A percentile compares a stretch with the other conserved stretches of the same genome.
These are phyloP conservation scores for Starmera quercuum DNA, from an alignment of 805 yeast species.

Conservation along the genomic window DNA sequence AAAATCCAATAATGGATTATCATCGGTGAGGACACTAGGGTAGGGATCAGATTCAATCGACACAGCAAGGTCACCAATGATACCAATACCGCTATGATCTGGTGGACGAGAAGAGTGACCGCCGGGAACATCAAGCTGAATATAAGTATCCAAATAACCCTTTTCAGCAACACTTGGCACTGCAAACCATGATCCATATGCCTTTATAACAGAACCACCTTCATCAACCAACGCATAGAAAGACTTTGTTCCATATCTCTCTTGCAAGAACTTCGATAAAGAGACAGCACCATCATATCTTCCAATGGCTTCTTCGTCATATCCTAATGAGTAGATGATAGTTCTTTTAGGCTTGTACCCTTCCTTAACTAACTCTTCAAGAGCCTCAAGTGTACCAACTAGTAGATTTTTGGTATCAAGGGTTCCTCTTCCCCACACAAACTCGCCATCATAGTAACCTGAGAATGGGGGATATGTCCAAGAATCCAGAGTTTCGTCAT, in stretches of 20 bases:
- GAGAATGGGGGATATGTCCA: slow-evolving; percentile 68
- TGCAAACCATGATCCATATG: slow-evolving; percentile 35
- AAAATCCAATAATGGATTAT: slow-evolving; percentile 51
- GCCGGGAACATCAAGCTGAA: slow-evolving; percentile 51
- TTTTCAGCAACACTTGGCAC: slow-evolving; percentile 54
- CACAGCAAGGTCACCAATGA: slow-evolving; percentile 50
- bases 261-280: slow-evolving; percentile 35
- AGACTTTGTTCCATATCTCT: slow-evolving; percentile 51
- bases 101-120: slow-evolving; percentile 79
- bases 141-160: slow-evolving; percentile 46
- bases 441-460: slow-evolving; percentile 56
- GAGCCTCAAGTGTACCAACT: slow-evolving; percentile 55
- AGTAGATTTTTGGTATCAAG: slow-evolving; percentile 66
- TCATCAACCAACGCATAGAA: slow-evolving; percentile 63
- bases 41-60: slow-evolving; percentile 49
- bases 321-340: slow-evolving; percentile 58
- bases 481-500: slow-evolving; percentile 40
- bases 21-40: slow-evolving; percentile 32
- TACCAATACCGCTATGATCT: slow-evolving; percentile 73
- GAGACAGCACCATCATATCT: slow-evolving; percentile 43
- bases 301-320: slow-evolving; percentile 73
- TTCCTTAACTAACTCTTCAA: slow-evolving; percentile 40
- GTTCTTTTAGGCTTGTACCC: slow-evolving; percentile 52
- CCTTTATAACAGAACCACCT: slow-evolving; percentile 30
- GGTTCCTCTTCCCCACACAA: slow-evolving; percentile 70